Evolutionary conservation across 1,284 basidiomycete species (phyloP).

Genomic region (Rhodotorula sp.): DNA sequence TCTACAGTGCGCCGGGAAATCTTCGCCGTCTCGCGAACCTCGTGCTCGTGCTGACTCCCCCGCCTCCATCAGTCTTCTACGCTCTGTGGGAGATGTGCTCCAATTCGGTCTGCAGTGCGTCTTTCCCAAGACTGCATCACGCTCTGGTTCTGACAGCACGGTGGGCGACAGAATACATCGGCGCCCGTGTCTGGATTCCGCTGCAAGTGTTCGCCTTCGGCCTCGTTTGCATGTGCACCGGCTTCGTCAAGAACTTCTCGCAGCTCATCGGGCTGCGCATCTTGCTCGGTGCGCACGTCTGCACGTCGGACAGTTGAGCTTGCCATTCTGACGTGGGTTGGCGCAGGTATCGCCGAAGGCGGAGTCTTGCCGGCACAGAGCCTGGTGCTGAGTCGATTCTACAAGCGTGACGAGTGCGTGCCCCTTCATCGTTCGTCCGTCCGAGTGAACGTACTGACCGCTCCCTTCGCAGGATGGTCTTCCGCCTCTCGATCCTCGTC

Average conservation of each 20-base stretch:
- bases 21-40: neutral
- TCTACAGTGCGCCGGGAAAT: neutral
- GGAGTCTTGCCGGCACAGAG: neutral
- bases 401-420: conserved; percentile 4
- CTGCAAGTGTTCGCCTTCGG: neutral
- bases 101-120: conserved; percentile 1
- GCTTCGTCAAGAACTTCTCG: neutral
- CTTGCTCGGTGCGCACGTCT: neutral
- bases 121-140: neutral
- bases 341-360: neutral
- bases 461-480: neutral
- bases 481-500: neutral
- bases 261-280: neutral
- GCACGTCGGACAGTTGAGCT: no score
- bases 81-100: neutral
- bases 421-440: neutral
- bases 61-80: neutral
- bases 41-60: neutral
- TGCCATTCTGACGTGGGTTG: neutral
- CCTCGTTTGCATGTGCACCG: conserved; percentile 3
- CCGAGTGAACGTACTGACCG: neutral
- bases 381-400: neutral
- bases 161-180: neutral
- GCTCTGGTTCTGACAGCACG: no score
- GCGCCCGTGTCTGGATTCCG: neutral